Base-by-base conservation (phyloP, 805 yeast genomes). In the Phaffomyces antillensis region DNA sequence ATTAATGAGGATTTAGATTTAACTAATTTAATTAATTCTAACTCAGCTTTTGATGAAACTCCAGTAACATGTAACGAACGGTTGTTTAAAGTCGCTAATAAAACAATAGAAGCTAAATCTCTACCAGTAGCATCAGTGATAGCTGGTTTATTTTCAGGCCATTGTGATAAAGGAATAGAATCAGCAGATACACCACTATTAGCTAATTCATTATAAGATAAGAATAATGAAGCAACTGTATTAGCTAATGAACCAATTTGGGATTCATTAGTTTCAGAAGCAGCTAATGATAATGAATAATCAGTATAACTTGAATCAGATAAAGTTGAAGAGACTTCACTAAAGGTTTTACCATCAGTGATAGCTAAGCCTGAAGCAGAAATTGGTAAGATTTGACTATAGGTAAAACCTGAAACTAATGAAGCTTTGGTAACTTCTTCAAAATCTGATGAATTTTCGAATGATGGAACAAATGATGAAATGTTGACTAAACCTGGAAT, bases 61-160 rank as follows among this genome's bases (percentile, higher is more conserved):
- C 86, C 89, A 45, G 96, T 86, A 56, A 91, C 81, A 66, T 91
- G 98, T 52, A 91, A 83, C 36, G 88, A 72, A 59, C 95, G 78
- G 67, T 71, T 76, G 72, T 86, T 89, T 61, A 91, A 75, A 25
- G 96, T 85, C 37, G 97, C 96, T 67, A 91, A 72, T 59, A 91
- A 75, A 62, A 91, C 71, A 38, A 90, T 83, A 4, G 96, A 86
- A n/a, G 98, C 98, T 59, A 91, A 73, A 59, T 88, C 91, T 35
- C 96, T 86, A 24, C 91, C 82, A 63, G 79, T 81, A 41, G 98
- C 96, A 66, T 91, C 97, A 36, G 96, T 88, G 52, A 90, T 75
- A 49, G 91, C 83, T 48, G 93, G 91, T 70, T 88, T 89, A 57
- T 66, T 66, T 42, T 74, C 72, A 43, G 96, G 96, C 96, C 97